A percentile compares a stretch with the other conserved stretches of the same genome.
These are phyloP conservation scores for Coniferiporia sulphurascens DNA, from an alignment of 1,284 basidiomycete species.

Conservation along the genomic window DNA sequence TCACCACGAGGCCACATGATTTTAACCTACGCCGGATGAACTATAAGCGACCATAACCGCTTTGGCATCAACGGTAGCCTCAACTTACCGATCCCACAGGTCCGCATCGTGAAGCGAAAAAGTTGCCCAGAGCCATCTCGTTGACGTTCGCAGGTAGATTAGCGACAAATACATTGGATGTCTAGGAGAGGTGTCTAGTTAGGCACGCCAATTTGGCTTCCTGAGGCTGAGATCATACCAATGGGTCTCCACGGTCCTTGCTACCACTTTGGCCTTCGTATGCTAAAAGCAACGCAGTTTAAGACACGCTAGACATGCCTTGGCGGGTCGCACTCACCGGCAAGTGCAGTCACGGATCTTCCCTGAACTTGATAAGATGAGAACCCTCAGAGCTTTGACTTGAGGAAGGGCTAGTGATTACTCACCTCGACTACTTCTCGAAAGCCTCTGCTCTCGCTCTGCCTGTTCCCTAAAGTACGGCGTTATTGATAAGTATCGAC, in stretches of 20 bases:
- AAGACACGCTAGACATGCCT: not conserved
- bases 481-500: not conserved
- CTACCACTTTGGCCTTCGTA: conserved; percentile 87
- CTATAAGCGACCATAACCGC: conserved; percentile 3
- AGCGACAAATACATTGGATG: conserved; percentile 92
- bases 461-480: conserved; percentile 73
- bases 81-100: conserved; percentile 51
- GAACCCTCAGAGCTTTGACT: conserved; percentile 5
- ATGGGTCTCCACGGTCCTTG: conserved; percentile 80
- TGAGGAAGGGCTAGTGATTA: conserved; percentile 10
- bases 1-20: conserved; percentile 92
- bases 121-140: conserved; percentile 78
- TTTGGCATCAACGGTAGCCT: not conserved
- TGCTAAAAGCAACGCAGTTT: conserved; percentile 37
- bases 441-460: conserved; percentile 78
- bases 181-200: conserved; percentile 49
- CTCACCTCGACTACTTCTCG: conserved; percentile 58
- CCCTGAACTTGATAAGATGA: conserved; percentile 37
- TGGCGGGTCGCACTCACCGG: conserved; percentile 45
- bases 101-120: conserved; percentile 68
- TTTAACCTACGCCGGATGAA: conserved; percentile 57
- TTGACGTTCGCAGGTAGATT: conserved; percentile 83
- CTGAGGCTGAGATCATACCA: conserved; percentile 40
- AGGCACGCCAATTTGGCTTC: not conserved
- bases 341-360: conserved; percentile 81